phyloP scores from a whole-genome alignment of 1,139 yeast genomes.

The Nakaseomyces uthaithaninus region DNA sequence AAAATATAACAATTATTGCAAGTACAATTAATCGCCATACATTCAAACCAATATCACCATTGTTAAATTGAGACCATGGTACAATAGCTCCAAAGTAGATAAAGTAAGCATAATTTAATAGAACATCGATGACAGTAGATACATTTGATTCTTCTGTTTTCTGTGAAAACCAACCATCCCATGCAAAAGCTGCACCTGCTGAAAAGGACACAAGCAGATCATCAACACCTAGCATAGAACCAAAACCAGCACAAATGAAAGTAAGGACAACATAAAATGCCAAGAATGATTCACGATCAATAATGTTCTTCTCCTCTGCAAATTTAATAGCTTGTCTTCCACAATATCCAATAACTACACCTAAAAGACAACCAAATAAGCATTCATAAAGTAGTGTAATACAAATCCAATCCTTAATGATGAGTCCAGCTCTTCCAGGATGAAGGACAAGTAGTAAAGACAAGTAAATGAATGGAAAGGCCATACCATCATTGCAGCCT shows the following conservation, averaged over 20 bases:
- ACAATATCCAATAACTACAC: constrained; percentile 64
- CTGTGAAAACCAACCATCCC: constrained; percentile 91
- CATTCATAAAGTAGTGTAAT: constrained; percentile 83
- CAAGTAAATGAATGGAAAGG: constrained; percentile 84
- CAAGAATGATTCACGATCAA: constrained; percentile 88
- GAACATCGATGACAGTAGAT: constrained; percentile 81
- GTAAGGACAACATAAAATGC: constrained; percentile 86
- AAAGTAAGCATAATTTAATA: constrained; percentile 78
- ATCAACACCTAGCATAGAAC: constrained; percentile 86
- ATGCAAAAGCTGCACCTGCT: constrained; percentile 93
- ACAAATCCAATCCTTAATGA: constrained; percentile 78
- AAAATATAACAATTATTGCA: constrained; percentile 73
- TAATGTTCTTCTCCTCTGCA: constrained; percentile 67
- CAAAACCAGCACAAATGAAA: constrained; percentile 85
- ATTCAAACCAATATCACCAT: constrained; percentile 53
- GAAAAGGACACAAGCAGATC: constrained; percentile 89
- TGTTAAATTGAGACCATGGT: constrained; percentile 84
- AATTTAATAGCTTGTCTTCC: constrained; percentile 58
- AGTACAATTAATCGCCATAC: constrained; percentile 80
- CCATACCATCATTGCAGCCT: constrained; percentile 98
- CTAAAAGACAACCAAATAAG: constrained; percentile 72
- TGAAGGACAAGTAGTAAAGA: constrained; percentile 63
- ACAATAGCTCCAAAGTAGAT: constrained; percentile 91
- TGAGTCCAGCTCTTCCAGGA: constrained; percentile 53
- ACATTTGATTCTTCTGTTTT: constrained; percentile 89